These are phyloP conservation scores for Suhomyces emberorum DNA, from an alignment of 805 yeast species.

Conservation along the genomic window DNA sequence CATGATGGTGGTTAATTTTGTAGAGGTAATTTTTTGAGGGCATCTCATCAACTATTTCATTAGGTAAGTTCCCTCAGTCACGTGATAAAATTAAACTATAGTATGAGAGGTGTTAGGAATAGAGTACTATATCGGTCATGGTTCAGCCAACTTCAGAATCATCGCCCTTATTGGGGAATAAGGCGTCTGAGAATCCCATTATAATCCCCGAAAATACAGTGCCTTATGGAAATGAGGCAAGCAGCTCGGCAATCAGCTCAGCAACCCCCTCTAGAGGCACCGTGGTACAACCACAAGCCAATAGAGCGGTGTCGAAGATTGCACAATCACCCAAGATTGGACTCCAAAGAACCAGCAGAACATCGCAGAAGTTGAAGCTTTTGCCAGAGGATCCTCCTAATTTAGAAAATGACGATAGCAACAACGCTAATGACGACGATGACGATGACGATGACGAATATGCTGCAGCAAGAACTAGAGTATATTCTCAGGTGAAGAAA, in stretches of 20 bases:
- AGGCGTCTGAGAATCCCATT: constrained; percentile 10
- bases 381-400: constrained; percentile 56
- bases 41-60: constrained; percentile 16
- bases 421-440: constrained; percentile 12
- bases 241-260: constrained; percentile 2
- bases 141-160: constrained; percentile 1
- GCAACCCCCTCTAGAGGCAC: constrained; percentile 2
- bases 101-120: too few species aligned
- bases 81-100: too few species aligned
- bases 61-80: too few species aligned
- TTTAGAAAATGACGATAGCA: constrained; percentile 19
- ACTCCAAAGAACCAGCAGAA: constrained; percentile 71
- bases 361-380: constrained; percentile 68
- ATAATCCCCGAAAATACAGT: constrained; percentile 5
- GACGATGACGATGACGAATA: constrained; percentile 30
- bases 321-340: constrained; percentile 50
- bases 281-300: constrained; percentile 16
- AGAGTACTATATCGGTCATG: too few species aligned
- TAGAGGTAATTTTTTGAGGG: constrained; percentile 5
- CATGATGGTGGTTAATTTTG: constrained; percentile 5
- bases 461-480: constrained; percentile 38
- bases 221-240: not conserved
- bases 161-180: constrained; percentile 2
- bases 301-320: constrained; percentile 24
- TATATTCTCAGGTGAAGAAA: constrained; percentile 78